Conservation (phyloP, 495 filamentous ascomycete species). For the Tuber melanosporum region DNA sequence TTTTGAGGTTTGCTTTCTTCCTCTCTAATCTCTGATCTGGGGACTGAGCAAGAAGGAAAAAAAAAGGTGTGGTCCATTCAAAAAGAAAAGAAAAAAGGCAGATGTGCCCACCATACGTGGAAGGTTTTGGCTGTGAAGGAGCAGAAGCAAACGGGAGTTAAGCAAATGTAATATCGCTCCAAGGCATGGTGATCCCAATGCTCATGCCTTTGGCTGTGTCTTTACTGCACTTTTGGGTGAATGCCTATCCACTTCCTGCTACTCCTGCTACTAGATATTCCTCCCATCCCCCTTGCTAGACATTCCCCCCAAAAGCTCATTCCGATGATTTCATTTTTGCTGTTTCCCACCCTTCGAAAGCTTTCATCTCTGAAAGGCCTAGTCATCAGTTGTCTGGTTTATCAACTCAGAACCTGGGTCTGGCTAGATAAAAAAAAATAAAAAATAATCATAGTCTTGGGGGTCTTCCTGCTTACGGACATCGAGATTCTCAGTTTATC, state of each 20-base stretch:
- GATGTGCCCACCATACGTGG: neutral
- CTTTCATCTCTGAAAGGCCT: neutral
- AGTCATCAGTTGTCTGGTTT: neutral
- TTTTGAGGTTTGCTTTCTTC: conserved; percentile 7
- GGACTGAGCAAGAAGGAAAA: conserved; percentile 9
- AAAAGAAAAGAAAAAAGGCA: conserved; percentile 13
- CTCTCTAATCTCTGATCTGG: conserved; percentile 16
- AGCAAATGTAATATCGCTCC: conserved; percentile 6
- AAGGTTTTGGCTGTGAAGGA: neutral
- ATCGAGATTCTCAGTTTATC: neutral
- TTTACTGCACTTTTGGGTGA: conserved; percentile 8
- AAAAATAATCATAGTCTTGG: neutral
- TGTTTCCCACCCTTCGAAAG: neutral
- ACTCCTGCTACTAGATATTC: conserved; percentile 7
- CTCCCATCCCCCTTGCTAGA: neutral
- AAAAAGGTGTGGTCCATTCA: conserved; percentile 13
- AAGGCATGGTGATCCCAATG: neutral
- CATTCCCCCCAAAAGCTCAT: neutral
- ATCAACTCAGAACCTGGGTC: neutral
- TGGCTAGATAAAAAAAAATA: neutral
- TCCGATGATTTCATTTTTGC: neutral
- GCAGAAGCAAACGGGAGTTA: neutral
- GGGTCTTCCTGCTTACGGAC: neutral
- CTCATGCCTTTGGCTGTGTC: conserved; percentile 15
- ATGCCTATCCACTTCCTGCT: conserved; percentile 2